phyloP scores from a whole-genome alignment of 1,284 basidiomycete species.

The Melampsora larici-populina region DNA sequence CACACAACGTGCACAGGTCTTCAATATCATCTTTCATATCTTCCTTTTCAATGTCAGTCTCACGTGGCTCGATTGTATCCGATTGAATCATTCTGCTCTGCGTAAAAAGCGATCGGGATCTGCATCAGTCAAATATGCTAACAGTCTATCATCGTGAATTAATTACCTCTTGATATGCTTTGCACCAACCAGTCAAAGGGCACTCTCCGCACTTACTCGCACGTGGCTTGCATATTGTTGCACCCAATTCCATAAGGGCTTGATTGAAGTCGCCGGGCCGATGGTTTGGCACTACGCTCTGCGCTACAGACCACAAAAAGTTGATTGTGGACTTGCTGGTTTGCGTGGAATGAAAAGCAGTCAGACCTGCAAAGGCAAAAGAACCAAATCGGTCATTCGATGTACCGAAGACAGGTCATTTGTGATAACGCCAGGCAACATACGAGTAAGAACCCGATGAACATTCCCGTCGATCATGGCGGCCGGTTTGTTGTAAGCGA shows the following conservation, averaged over 20 bases:
- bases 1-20: constrained; percentile 24
- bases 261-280: constrained; percentile 80
- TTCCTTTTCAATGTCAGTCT: background rate
- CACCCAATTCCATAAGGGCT: constrained; percentile 79
- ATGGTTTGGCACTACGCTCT: constrained; percentile 62
- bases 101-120: background rate
- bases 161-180: constrained; percentile 60
- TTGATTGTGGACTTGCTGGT: constrained; percentile 73
- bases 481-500: constrained; percentile 76
- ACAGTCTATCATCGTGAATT: background rate
- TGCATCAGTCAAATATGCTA: background rate
- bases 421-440: background rate
- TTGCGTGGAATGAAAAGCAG: constrained; percentile 75
- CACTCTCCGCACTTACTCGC: constrained; percentile 71
- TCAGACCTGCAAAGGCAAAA: constrained; percentile 62
- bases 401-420: background rate
- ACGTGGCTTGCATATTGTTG: constrained; percentile 80
- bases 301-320: constrained; percentile 75
- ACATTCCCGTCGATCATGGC: constrained; percentile 94
- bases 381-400: background rate
- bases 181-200: constrained; percentile 67
- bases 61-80: no score
- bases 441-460: constrained; percentile 46
- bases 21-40: constrained; percentile 14
- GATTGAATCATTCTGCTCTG: background rate